Evolutionary conservation across 2,329 filamentous ascomycete genomes (phyloP).

Genomic region (Phaeomoniella chlamydospora): DNA sequence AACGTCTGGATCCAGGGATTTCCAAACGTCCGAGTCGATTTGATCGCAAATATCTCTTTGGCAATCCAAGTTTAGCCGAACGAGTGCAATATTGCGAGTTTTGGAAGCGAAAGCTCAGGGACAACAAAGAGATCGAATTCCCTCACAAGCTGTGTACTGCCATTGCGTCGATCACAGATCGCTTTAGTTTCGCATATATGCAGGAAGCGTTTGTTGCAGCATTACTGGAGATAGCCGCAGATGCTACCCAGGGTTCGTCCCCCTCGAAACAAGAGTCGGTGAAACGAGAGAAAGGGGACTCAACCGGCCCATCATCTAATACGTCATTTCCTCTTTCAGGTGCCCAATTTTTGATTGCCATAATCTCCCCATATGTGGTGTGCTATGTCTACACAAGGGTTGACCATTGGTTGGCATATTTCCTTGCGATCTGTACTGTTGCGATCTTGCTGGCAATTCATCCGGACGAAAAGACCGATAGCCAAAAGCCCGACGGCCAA

Average conservation of each 20-base stretch:
- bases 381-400: too few relatives aligned
- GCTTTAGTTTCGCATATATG: slow-evolving; percentile 57
- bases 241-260: slow-evolving; percentile 9
- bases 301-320: too few relatives aligned
- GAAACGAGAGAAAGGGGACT: slow-evolving; percentile 9
- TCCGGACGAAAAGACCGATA: slow-evolving; percentile 15
- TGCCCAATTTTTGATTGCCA: slow-evolving; percentile 4
- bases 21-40: slow-evolving; percentile 52
- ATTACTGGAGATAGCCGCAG: slow-evolving; percentile 41
- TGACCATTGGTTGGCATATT: too few relatives aligned
- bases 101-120: slow-evolving; percentile 39
- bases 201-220: slow-evolving; percentile 55
- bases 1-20: slow-evolving; percentile 52
- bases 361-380: neutral
- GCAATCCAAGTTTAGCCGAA: slow-evolving; percentile 39
- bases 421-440: too few relatives aligned
- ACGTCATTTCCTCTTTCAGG: slow-evolving; percentile 10
- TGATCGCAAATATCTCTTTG: slow-evolving; percentile 53
- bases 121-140: slow-evolving; percentile 46
- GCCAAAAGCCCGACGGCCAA: slow-evolving; percentile 20
- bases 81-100: slow-evolving; percentile 46
- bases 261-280: slow-evolving; percentile 4
- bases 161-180: slow-evolving; percentile 47
- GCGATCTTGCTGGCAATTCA: too few relatives aligned
- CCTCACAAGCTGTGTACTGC: slow-evolving; percentile 41